Evolutionary conservation across 1,284 basidiomycete genomes (phyloP), one percentile per base, ranked within the genome.

Genomic region (Paramarasmius palmivorus): DNA sequence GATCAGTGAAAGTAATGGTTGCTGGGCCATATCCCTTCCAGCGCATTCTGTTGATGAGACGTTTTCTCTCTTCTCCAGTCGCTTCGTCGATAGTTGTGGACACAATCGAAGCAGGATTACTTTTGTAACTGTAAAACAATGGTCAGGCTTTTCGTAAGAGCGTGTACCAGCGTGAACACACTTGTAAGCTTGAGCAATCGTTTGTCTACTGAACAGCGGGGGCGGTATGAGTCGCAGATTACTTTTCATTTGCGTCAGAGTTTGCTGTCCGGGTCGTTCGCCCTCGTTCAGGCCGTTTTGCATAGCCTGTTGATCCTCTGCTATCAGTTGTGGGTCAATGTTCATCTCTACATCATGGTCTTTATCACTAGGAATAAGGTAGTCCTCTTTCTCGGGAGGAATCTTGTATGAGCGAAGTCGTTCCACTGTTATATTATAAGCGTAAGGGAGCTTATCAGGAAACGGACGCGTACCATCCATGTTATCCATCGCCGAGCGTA

Each of bases 161-260:
- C 47, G 34, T 19, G 26, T 12, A 25, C 10, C 5, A 39, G 41
- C 19, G 0, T 26, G 4, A 10, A 68, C 76, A 50, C 49, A 92
- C 92, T 86, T 88, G 73, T 93, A 95, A 48, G 81, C 81, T 58
- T 90, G 85, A 20, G 92, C 83, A 39, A 93, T 81, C 0, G 75
- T 76, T 59, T 92, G 87, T 26, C 92, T 79, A 62, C 88, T 90
- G 69, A 95, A 95, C 41, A 93, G 68, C 5, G 92, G 92, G 1
- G 93, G 92, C 29, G 93, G 91, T 56, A 92, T 84, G 9, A 92
- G 73, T 20, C 88, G 78, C 17, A 92, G 71, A 61, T 85, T 84
- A 61, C 83, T 86, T 56, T 68, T 72, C 57, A 70, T 57, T 26
- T 53, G 45, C 8, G 57, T 51, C 14, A 48, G 25, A 49, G 56